Evolutionary conservation across 805 yeast species (phyloP).

Genomic region (Lipomyces lipofer): DNA sequence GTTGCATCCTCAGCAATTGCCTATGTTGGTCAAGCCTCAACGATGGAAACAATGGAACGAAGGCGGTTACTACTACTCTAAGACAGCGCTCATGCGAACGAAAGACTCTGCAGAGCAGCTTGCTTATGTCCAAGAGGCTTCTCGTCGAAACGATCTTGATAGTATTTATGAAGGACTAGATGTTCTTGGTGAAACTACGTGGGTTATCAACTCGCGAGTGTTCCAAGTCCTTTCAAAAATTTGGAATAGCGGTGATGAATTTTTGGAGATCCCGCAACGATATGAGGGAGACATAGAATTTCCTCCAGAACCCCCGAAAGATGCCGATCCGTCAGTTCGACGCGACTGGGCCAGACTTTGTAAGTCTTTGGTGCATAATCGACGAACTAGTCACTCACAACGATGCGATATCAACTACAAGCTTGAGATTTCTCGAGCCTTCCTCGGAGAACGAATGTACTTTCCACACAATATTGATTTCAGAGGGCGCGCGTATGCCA

Average conservation of each 20-base stretch:
- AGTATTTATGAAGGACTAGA: constrained; percentile 77
- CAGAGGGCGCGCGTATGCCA: constrained; percentile 65
- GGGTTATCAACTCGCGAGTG: constrained; percentile 82
- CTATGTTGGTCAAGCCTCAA: constrained; percentile 89
- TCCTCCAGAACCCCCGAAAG: constrained; percentile 60
- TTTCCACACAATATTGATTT: constrained; percentile 67
- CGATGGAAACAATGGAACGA: constrained; percentile 80
- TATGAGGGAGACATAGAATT: constrained; percentile 46
- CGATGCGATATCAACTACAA: constrained; percentile 94
- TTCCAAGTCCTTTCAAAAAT: constrained; percentile 68
- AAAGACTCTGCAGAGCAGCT: constrained; percentile 85
- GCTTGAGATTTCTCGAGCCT: constrained; percentile 92
- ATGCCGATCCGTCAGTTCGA: constrained; percentile 70
- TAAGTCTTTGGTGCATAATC: constrained; percentile 57
- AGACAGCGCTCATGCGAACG: constrained; percentile 66
- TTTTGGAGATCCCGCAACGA: constrained; percentile 65
- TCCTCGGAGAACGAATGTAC: constrained; percentile 61
- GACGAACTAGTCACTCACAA: constrained; percentile 71
- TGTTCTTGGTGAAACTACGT: constrained; percentile 81
- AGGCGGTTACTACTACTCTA: constrained; percentile 80
- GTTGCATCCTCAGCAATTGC: constrained; percentile 79
- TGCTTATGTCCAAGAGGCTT: constrained; percentile 85
- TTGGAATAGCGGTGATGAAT: constrained; percentile 83
- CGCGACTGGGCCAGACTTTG: constrained; percentile 67
- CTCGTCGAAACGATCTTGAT: constrained; percentile 63